Conservation (phyloP, 2,329 filamentous ascomycete species). For the Talaromyces sp. region DNA sequence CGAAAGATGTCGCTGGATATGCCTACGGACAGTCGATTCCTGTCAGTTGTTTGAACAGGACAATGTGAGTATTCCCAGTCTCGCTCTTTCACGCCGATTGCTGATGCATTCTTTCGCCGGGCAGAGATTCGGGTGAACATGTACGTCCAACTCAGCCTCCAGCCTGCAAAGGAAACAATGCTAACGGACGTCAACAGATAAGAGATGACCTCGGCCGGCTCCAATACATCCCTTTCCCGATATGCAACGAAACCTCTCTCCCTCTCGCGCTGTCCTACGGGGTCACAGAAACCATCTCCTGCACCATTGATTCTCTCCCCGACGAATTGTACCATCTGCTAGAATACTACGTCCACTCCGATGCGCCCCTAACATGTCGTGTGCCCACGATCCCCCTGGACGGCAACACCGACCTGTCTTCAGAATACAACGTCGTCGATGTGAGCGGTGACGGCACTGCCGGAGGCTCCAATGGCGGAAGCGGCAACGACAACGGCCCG, state of each 20-base stretch:
- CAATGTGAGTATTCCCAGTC: conserved; percentile 54
- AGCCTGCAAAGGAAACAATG: neutral
- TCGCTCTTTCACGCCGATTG: neutral
- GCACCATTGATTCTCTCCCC: conserved; percentile 50
- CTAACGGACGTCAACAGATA: conserved; percentile 46
- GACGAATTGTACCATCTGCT: conserved; percentile 54
- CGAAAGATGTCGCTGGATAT: conserved; percentile 31
- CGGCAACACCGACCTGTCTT: neutral
- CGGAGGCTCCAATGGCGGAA: conserved; percentile 6
- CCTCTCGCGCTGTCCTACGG: conserved; percentile 86
- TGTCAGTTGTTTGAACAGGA: conserved; percentile 71
- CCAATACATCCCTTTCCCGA: conserved; percentile 86
- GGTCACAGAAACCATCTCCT: conserved; percentile 58
- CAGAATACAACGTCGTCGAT: conserved; percentile 33
- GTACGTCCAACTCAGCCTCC: conserved; percentile 23
- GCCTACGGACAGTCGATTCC: conserved; percentile 60
- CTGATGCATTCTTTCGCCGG: conserved; percentile 2
- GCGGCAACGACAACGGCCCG: conserved; percentile 28
- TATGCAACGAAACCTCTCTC: conserved; percentile 79
- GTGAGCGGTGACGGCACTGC: conserved; percentile 50
- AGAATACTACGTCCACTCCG: conserved; percentile 95
- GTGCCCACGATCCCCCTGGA: conserved; percentile 68
- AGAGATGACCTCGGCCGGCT: conserved; percentile 76
- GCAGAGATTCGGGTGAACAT: conserved; percentile 33
- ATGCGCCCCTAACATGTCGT: conserved; percentile 87